Base-by-base conservation (phyloP, 257 asterid species). In the Primulina huaijiensis region DNA sequence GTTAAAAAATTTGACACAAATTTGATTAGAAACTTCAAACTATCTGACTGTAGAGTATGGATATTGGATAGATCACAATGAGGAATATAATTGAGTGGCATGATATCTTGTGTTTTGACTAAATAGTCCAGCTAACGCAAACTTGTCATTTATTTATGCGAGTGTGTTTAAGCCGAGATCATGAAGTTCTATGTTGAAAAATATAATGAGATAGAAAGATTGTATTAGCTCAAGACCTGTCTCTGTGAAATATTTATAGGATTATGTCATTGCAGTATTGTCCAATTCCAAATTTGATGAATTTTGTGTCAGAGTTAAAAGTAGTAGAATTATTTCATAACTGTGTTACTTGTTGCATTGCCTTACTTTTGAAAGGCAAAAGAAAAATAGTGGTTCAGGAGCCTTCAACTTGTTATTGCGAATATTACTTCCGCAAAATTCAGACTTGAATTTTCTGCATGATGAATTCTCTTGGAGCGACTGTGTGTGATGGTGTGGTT, bases 401-500 rank as follows among this genome's bases (percentile, higher is more conserved):
- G 33, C 63, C 29, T 58, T 57, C 23, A 16, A 46, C 46, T 57
- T 33, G 65, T 75, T 46, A 34, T 50, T 62, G 50, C 65, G 14
- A 34, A 11, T 12, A 59, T 65, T 65, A 12, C 52, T 50, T 46
- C 20, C 43, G 33, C 43, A 60, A 53, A 65, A 70, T 37, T 64
- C 23, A 57, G 31, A 14, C 60, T 57, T 20, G 19, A 20, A 65
- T 19, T 27, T 17, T 2, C 59, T 52, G 5, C 17, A 11, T 11
- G n/a, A 43, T 43, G 53, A 43, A 65, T 19, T 37, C 6, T 5
- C 50, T 52, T 0, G 30, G 30, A 12, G 14, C 17, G 37, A 21
- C 63, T 52, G n/a, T 61, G 65, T 56, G 65, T 64, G 25, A 57
- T 37, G 8, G 10, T n/a, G 52, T 50, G 68, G 60, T 46, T 30